Percentiles rank a stretch among this genome's conserved stretches.
Conservation (phyloP, 345 rosid species). For the Dipteronia sinensis region DNA sequence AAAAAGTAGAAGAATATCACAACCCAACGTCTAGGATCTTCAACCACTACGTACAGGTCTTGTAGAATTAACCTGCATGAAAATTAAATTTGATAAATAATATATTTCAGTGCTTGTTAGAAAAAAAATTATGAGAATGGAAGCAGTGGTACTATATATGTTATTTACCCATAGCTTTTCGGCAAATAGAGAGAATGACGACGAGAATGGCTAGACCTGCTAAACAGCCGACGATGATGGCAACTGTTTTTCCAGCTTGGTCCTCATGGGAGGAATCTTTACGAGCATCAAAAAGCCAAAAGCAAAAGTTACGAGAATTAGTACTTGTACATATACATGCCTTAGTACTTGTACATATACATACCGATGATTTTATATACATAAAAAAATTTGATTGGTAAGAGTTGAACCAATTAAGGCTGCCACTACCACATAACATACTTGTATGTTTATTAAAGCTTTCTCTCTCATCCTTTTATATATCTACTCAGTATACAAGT, state of each 20-base stretch:
- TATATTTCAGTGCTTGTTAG: background rate
- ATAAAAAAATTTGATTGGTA: background rate
- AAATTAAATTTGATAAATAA: background rate
- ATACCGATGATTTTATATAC: background rate
- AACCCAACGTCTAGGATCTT: background rate
- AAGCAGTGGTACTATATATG: background rate
- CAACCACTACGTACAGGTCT: too few species aligned
- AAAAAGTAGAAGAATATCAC: background rate
- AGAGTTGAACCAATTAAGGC: conserved; percentile 15
- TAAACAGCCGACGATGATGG: conserved; percentile 75
- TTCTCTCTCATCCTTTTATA: background rate
- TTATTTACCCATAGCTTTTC: conserved; percentile 50
- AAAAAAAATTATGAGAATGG: background rate
- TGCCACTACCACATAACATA: conserved; percentile 10
- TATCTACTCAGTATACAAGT: too few species aligned
- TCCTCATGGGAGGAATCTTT: conserved; percentile 69
- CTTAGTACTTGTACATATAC: background rate
- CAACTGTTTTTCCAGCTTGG: conserved; percentile 70
- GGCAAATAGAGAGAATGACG: conserved; percentile 76
- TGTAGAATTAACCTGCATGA: background rate
- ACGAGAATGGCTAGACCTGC: conserved; percentile 72
- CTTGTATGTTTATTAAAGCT: background rate
- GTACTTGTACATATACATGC: background rate
- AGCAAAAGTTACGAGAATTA: conserved; percentile 14
- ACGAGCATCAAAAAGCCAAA: conserved; percentile 24